Evolutionary conservation across 805 yeast genomes (phyloP), one percentile per base, ranked within the genome.

Genomic region (Lachancea cidri): DNA sequence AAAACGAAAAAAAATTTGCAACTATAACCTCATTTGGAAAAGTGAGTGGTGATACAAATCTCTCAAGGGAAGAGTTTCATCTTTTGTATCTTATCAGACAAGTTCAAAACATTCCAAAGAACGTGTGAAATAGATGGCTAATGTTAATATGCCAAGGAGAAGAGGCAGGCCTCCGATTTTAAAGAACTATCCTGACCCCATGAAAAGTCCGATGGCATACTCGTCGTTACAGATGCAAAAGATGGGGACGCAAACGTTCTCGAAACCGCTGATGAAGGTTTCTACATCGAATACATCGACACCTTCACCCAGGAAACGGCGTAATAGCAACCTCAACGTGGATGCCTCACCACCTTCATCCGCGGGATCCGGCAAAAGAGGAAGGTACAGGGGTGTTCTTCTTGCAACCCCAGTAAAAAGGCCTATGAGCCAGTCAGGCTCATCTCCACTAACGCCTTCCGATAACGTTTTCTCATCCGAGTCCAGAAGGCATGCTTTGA

Each of bases 131-230:
- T 6, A 30, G 14, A 33, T 25, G 31, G 33, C 30, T 29, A 41
- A 25, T 11, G 11, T 22, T 22, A 22, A 11, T 4, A 35, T 29
- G 14, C 33, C 37, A 22, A 55, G 46, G 39, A 57, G 54, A 33
- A 53, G 67, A 42, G 67, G 67, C 4, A 55, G 67, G 53, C 67
- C 67, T 5, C 60, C 62, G 11, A 54, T 63, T 8, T 53, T 58
- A 9, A 63, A 61, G 43, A 52, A 58, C 19, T 63, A 63, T 35
- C 50, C 53, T 7, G 54, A 62, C 39, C 66, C 66, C 9, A 45
- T 61, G 51, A 54, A 60, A 38, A 54, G 61, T 13, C 67, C 67
- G 16, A 62, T 63, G 66, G 67, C 67, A 3, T 55, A 53, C 17
- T 57, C 65, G 2, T 63, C 67, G 1, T 32, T 57, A 41, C 53